Base-by-base conservation (phyloP, 768 basidiomycete genomes). In the Gymnopilus dilepis region DNA sequence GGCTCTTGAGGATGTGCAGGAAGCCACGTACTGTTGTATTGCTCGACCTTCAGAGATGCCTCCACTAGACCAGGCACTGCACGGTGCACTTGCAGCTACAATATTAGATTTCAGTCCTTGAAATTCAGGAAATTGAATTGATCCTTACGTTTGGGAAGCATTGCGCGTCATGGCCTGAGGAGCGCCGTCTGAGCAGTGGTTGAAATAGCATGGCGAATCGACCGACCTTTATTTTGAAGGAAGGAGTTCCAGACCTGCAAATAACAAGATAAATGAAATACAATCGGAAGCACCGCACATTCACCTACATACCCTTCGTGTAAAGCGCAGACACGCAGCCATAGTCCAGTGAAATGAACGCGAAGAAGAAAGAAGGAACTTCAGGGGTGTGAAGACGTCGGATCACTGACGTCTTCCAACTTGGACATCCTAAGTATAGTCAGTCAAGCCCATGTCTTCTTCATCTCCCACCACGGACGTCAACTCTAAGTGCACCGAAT, bases 241-340 rank as follows among this genome's bases (percentile, higher is more conserved):
- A 94, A 94, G 5, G 89, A 91, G 69, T 86, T 83, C 92, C 92
- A 94, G 56, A 94, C 92, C 91, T 91, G 69, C 40, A 17, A 48
- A 37, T 21, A 33, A 21, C n/a, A 21, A 19, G 53, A 19, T 43
- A 6, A n/a, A 37, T 2, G 22, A 19, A 8, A 22, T 6, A 38
- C 21, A 33, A 15, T 42, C n/a, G 7, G 30, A 55, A 13, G 57
- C n/a, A 17, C 41, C 15, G 24, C 22, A 12, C 54, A 31, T 17
- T 26, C 24, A 61, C 80, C 62, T 68, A 86, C 90, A 67, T 84
- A 76, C 47, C 47, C 47, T 50, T 51, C 81, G 82, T 37, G 89
- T 91, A 69, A 91, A 92, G 40, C 87, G 84, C 61, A 91, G 70
- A 72, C 89, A 92, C 12, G 88, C 89, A 61, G 87, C 73, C 87